Base-by-base conservation (phyloP, 306 rosid species). In the Abrus pulchellus region DNA sequence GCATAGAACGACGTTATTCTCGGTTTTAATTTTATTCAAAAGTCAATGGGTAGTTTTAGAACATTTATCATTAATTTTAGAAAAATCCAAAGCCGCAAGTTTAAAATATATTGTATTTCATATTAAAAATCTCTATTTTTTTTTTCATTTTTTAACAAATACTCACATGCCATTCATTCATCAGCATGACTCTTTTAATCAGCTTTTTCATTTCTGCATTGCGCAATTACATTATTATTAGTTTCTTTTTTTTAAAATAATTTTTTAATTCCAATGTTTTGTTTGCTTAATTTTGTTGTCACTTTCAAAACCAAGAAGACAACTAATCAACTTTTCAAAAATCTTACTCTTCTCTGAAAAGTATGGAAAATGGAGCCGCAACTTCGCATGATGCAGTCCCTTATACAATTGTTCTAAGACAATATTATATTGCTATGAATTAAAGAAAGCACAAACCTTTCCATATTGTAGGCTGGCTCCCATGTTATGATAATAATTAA, bases 331-430 rank as follows among this genome's bases (percentile, higher is more conserved):
- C 55, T 50, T 5, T 50, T 50, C 27, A 50, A 12, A 20, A 20
- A 20, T 20, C 20, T 20, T 20, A 20, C 20, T 20, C 20, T 20
- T 20, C 20, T 20, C 20, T 20, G 20, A 29, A 43, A 14, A 20
- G 41, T 5, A 29, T 48, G 27, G 56, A 1, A 33, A 20, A 14
- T 27, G 75, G 75, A 12, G 54, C 64, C 53, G 49, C 32, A 34
- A 38, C 76, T 68, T 67, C 52, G 53, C 32, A 45, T 32, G 28
- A 69, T 69, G 69, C 69, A 69, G 60, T 54, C 44, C 82, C n/a
- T 32, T 34, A 44, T 43, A 9, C 29, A 36, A 6, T 52, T 56
- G 54, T 56, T 78, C 13, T 30, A 53, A 77, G 66, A 4, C 20
- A 13, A n/a, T 44, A 44, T 44, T 44, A 44, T 44, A 47, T 9